Evolutionary conservation across 2,329 filamentous ascomycete species (phyloP).

Genomic region (Aspergillus sp.): DNA sequence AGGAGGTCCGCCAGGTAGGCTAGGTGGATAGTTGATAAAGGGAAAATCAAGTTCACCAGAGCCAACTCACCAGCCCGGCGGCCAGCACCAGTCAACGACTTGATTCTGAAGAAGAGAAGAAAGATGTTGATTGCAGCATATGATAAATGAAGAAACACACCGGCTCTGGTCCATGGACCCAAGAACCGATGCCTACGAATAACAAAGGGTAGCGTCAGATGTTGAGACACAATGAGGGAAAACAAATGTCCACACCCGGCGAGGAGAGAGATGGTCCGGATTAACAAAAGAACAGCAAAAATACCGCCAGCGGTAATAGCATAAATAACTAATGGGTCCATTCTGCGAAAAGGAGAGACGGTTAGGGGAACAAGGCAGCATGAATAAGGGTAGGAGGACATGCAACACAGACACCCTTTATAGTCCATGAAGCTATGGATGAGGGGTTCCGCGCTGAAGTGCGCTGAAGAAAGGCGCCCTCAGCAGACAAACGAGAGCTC

Average conservation of each 20-base stretch:
- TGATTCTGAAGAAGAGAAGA: constrained; percentile 15
- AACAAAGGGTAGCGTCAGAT: constrained; percentile 17
- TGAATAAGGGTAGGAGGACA: too few relatives aligned
- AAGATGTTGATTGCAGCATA: constrained; percentile 18
- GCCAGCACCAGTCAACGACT: constrained; percentile 11
- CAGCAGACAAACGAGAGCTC: not conserved
- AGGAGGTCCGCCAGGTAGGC: constrained; percentile 19
- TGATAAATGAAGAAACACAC: constrained; percentile 15
- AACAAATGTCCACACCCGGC: not conserved
- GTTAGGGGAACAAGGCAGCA: too few relatives aligned
- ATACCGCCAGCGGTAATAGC: constrained; percentile 16
- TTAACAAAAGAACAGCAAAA: constrained; percentile 13
- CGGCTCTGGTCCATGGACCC: constrained; percentile 17
- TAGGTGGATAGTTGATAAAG: constrained; percentile 18
- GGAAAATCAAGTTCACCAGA: constrained; percentile 22
- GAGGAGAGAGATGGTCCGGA: not conserved
- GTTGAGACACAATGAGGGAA: constrained; percentile 10
- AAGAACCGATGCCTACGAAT: constrained; percentile 16
- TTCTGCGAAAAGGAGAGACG: too few relatives aligned
- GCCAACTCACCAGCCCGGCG: constrained; percentile 18
- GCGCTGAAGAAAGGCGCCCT: too few relatives aligned
- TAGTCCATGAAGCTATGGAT: too few relatives aligned
- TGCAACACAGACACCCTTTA: too few relatives aligned
- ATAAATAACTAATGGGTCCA: constrained; percentile 7
- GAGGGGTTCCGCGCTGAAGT: too few relatives aligned